Conservation (phyloP, 2,329 filamentous ascomycete species). For the Pleomassaria siparia region DNA sequence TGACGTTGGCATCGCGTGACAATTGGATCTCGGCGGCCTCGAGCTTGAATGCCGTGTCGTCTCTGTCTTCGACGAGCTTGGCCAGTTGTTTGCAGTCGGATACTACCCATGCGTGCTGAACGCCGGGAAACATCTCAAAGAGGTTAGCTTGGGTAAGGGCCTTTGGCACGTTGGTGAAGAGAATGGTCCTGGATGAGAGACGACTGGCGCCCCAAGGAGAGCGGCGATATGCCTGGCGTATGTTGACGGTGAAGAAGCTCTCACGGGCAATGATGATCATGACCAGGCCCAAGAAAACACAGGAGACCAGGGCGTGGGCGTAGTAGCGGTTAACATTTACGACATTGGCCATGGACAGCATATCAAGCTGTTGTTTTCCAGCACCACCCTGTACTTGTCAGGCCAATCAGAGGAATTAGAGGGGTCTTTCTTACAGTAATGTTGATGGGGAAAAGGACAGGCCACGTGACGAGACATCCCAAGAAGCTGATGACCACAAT, state of each 20-base stretch:
- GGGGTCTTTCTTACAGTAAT: constrained; percentile 27
- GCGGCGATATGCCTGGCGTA: constrained; percentile 51
- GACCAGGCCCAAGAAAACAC: constrained; percentile 47
- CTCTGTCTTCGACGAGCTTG: constrained; percentile 47
- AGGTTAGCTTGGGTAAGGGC: constrained; percentile 43
- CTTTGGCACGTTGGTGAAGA: constrained; percentile 52
- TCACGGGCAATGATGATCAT: constrained; percentile 50
- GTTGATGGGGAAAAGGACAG: constrained; percentile 52
- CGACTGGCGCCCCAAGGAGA: constrained; percentile 47
- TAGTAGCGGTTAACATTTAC: constrained; percentile 43
- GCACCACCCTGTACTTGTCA: constrained; percentile 26
- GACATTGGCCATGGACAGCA: constrained; percentile 44
- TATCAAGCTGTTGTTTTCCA: constrained; percentile 40
- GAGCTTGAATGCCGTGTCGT: constrained; percentile 46
- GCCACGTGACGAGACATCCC: constrained; percentile 48
- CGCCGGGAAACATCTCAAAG: constrained; percentile 43
- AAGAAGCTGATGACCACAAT: constrained; percentile 46
- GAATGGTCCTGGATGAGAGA: constrained; percentile 50
- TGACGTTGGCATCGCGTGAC: constrained; percentile 59
- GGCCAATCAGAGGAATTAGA: background rate
- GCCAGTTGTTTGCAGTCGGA: constrained; percentile 49
- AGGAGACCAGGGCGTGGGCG: constrained; percentile 47
- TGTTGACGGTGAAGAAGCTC: constrained; percentile 50
- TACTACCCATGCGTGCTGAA: constrained; percentile 50
- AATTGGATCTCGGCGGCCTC: constrained; percentile 50